Evolutionary conservation across 768 basidiomycete genomes (phyloP).

Genomic region (Obba rivulosa): DNA sequence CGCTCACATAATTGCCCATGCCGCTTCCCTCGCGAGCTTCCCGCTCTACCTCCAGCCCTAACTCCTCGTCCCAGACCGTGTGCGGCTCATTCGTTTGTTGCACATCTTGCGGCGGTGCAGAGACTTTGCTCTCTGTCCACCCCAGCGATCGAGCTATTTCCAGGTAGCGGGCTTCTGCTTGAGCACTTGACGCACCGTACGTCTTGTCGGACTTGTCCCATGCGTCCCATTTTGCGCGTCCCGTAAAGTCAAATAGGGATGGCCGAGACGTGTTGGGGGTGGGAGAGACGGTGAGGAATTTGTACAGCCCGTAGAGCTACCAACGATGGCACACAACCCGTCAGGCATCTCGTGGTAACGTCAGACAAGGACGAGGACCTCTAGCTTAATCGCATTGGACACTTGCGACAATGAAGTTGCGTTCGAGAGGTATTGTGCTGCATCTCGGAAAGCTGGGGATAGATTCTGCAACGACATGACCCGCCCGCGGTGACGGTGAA

Average conservation of each 20-base stretch:
- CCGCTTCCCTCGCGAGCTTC: constrained; percentile 27
- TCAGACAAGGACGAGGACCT: constrained; percentile 43
- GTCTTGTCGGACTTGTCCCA: constrained; percentile 53
- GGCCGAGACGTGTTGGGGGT: constrained; percentile 57
- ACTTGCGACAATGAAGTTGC: constrained; percentile 48
- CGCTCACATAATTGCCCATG: constrained; percentile 62
- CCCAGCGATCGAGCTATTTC: constrained; percentile 64
- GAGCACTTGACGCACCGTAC: constrained; percentile 35
- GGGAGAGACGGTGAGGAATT: constrained; percentile 57
- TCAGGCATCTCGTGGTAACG: constrained; percentile 10
- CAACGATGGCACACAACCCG: constrained; percentile 5
- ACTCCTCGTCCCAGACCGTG: constrained; percentile 40
- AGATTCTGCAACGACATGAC: constrained; percentile 22
- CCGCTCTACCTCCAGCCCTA: constrained; percentile 12
- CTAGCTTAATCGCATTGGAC: constrained; percentile 63
- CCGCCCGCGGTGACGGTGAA: neutral
- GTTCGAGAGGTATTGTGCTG: constrained; percentile 59
- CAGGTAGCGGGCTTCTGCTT: constrained; percentile 63
- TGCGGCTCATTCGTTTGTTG: constrained; percentile 24
- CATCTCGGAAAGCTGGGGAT: constrained; percentile 46
- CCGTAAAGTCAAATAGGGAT: constrained; percentile 72
- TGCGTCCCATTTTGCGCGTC: constrained; percentile 85
- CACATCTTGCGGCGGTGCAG: constrained; percentile 7
- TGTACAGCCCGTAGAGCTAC: constrained; percentile 84
- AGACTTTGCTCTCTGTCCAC: constrained; percentile 44